Evolutionary conservation across 2,329 filamentous ascomycete species (phyloP).

Genomic region (Zalaria obscura): DNA sequence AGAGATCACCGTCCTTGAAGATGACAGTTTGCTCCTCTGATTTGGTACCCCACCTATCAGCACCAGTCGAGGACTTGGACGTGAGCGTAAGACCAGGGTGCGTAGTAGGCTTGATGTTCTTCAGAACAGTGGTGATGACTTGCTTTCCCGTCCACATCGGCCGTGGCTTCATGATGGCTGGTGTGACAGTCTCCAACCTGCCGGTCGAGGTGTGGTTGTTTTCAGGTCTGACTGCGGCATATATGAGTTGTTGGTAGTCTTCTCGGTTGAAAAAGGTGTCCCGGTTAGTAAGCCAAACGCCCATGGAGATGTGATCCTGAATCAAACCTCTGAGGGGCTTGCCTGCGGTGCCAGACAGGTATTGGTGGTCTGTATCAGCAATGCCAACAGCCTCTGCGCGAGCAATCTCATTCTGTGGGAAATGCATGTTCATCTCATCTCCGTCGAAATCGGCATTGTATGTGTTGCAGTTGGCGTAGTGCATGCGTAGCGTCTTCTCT

Average conservation of each 20-base stretch:
- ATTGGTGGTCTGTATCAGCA: conserved; percentile 94
- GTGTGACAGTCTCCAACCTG: conserved; percentile 65
- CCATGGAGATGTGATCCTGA: conserved; percentile 95
- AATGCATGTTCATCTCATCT: conserved; percentile 99
- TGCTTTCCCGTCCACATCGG: conserved; percentile 93
- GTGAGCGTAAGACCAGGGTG: conserved; percentile 66
- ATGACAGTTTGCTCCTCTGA: conserved; percentile 69
- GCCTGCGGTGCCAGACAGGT: conserved; percentile 83
- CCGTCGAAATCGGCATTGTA: conserved; percentile 99
- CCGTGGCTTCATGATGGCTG: conserved; percentile 68
- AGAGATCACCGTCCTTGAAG: conserved; percentile 74
- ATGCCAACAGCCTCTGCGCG: conserved; percentile 84
- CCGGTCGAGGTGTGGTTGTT: conserved; percentile 76
- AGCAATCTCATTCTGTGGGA: conserved; percentile 91
- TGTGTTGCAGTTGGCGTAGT: conserved; percentile 98
- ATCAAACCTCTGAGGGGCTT: conserved; percentile 92
- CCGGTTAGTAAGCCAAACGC: conserved; percentile 75
- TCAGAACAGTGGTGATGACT: conserved; percentile 79
- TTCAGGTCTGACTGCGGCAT: conserved; percentile 78
- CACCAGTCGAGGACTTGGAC: conserved; percentile 64
- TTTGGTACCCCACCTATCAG: conserved; percentile 60
- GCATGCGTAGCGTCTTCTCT: conserved; percentile 97
- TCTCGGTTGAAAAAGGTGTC: conserved; percentile 82
- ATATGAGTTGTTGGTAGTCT: conserved; percentile 88
- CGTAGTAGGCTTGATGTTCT: conserved; percentile 71